Conservation (phyloP, 306 rosid genomes). For the Quercus mongolica region DNA sequence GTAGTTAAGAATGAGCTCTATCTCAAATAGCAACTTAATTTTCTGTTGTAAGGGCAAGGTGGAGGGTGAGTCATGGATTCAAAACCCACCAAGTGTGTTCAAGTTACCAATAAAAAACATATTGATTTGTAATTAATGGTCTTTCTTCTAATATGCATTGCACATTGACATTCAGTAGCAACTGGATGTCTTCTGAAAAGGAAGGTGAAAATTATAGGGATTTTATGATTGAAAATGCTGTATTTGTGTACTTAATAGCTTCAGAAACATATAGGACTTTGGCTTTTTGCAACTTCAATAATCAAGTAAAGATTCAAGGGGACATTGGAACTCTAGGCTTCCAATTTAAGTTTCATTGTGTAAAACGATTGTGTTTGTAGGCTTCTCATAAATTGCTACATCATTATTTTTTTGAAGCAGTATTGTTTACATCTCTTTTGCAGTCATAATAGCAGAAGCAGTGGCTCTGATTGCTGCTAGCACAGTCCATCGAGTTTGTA, state of each 20-base stretch:
- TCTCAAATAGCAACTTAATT: too few relatives aligned
- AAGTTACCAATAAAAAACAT: too few relatives aligned
- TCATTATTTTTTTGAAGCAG: neutral
- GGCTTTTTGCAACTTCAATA: neutral
- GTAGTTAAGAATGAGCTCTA: neutral
- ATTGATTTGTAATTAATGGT: neutral
- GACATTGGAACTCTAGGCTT: neutral
- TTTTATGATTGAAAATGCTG: neutral
- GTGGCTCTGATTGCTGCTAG: conserved; percentile 89
- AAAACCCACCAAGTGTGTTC: too few relatives aligned
- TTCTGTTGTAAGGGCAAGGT: too few relatives aligned
- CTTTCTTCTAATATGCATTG: neutral
- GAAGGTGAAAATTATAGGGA: neutral
- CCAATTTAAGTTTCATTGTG: neutral
- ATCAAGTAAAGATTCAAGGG: conserved; percentile 9
- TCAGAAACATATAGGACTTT: neutral
- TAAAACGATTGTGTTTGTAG: neutral
- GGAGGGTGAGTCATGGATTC: too few relatives aligned
- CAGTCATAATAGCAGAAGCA: conserved; percentile 71
- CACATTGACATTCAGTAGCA: neutral
- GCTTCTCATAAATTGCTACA: neutral
- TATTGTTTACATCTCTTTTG: conserved; percentile 11
- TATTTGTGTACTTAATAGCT: neutral
- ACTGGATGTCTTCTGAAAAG: neutral
- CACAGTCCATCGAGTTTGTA: conserved; percentile 88